Evolutionary conservation across 768 basidiomycete genomes (phyloP).

Genomic region (Naganishia friedmannii): DNA sequence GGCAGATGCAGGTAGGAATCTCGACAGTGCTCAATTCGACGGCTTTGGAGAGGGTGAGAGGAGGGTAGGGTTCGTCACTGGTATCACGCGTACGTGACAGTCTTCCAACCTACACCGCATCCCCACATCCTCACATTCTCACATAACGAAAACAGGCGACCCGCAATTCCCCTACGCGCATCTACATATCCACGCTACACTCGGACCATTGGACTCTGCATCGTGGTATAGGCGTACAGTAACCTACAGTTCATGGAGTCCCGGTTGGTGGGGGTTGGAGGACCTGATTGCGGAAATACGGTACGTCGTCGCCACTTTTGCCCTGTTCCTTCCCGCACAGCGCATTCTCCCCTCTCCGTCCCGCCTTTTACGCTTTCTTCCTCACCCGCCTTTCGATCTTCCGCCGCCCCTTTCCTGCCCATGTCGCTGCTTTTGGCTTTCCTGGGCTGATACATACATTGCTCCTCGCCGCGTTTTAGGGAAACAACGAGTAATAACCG

Average conservation of each 20-base stretch:
- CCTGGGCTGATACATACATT: not conserved
- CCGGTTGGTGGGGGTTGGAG: slow-evolving; percentile 25
- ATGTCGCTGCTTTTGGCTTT: not conserved
- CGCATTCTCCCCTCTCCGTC: too few relatives aligned
- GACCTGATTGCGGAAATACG: slow-evolving; percentile 29
- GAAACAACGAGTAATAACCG: slow-evolving; percentile 27
- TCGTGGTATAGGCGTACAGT: slow-evolving; percentile 14
- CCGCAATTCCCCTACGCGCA: slow-evolving; percentile 26
- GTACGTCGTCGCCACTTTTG: not conserved
- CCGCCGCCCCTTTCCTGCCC: too few relatives aligned
- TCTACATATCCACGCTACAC: slow-evolving; percentile 20
- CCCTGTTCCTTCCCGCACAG: too few relatives aligned
- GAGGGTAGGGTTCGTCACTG: slow-evolving; percentile 20
- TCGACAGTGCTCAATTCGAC: slow-evolving; percentile 24
- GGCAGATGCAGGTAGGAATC: not conserved
- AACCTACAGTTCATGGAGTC: slow-evolving; percentile 8
- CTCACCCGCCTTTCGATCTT: not conserved
- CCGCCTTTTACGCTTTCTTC: too few relatives aligned
- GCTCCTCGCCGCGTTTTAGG: not conserved
- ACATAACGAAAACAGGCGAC: too few relatives aligned
- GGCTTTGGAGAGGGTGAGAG: slow-evolving; percentile 33
- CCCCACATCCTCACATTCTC: too few relatives aligned
- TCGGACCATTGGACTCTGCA: not conserved
- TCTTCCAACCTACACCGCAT: too few relatives aligned
- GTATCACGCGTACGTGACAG: slow-evolving; percentile 10